Conservation (phyloP, 108 stramenopile species). For the Ochromonas danica region DNA sequence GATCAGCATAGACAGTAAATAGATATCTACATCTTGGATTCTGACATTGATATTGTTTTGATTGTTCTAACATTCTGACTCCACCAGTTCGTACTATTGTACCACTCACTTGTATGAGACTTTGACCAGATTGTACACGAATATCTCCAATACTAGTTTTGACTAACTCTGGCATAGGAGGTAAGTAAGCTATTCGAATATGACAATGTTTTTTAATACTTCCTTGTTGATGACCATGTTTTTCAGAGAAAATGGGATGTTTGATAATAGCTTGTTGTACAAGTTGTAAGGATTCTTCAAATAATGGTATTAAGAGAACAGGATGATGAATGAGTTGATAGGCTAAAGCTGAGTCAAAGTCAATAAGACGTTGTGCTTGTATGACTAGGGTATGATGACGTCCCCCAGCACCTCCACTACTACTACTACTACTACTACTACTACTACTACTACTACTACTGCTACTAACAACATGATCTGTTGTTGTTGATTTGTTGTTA, state of each 20-base stretch:
- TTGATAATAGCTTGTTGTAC: neutral
- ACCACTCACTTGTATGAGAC: conserved; percentile 83
- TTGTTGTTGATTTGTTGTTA: too few relatives aligned
- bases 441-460: too few relatives aligned
- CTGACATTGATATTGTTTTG: conserved; percentile 72
- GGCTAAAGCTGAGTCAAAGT: conserved; percentile 12
- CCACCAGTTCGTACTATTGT: conserved; percentile 82
- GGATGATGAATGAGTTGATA: conserved; percentile 19
- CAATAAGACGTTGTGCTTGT: conserved; percentile 8
- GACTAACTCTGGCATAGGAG: conserved; percentile 69
- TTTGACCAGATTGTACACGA: conserved; percentile 32
- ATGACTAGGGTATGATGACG: too few relatives aligned
- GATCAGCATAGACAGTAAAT: conserved; percentile 75
- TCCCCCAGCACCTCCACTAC: too few relatives aligned
- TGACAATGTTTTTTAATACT: conserved; percentile 63
- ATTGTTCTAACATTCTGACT: conserved; percentile 85
- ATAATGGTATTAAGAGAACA: conserved; percentile 7
- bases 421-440: too few relatives aligned
- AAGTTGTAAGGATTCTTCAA: neutral
- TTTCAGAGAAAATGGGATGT: neutral
- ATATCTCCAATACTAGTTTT: conserved; percentile 73
- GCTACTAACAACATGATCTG: too few relatives aligned
- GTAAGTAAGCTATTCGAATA: conserved; percentile 80
- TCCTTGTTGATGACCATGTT: neutral
- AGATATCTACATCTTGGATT: conserved; percentile 64